phyloP scores from a whole-genome alignment of 805 yeast genomes.

The Debaryomyces hansenii region DNA sequence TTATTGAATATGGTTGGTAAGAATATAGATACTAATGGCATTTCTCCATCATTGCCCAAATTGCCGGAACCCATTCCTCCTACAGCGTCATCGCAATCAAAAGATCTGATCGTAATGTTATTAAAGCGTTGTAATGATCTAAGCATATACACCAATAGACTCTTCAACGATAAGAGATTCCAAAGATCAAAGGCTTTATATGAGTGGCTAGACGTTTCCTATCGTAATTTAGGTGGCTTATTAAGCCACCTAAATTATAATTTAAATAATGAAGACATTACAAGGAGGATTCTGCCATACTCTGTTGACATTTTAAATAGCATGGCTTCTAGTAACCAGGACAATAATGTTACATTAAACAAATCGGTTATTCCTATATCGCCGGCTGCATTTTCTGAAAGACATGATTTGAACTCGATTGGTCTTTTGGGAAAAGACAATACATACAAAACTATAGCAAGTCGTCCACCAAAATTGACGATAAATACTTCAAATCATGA shows the following conservation, averaged over 20 bases:
- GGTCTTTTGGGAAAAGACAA: no score
- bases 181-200: conserved; percentile 26
- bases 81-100: conserved; percentile 8
- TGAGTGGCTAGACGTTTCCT: conserved; percentile 27
- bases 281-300: conserved; percentile 12
- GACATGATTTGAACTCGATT: no score
- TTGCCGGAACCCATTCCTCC: conserved; percentile 30
- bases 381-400: no score
- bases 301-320: conserved; percentile 5
- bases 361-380: background rate
- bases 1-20: conserved; percentile 9
- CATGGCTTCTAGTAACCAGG: background rate
- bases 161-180: conserved; percentile 19
- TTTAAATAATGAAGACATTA: conserved; percentile 21
- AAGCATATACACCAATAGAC: conserved; percentile 22
- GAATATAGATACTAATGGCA: background rate
- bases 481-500: no score
- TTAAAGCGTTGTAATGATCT: conserved; percentile 23
- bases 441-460: no score
- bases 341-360: no score
- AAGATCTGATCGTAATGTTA: conserved; percentile 13
- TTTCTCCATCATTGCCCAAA: conserved; percentile 19
- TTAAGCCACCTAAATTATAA: conserved; percentile 12
- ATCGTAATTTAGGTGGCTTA: conserved; percentile 32
- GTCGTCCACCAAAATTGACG: no score